Conservation (phyloP, 2,329 filamentous ascomycete species). For the Aspergillus aculeatus region DNA sequence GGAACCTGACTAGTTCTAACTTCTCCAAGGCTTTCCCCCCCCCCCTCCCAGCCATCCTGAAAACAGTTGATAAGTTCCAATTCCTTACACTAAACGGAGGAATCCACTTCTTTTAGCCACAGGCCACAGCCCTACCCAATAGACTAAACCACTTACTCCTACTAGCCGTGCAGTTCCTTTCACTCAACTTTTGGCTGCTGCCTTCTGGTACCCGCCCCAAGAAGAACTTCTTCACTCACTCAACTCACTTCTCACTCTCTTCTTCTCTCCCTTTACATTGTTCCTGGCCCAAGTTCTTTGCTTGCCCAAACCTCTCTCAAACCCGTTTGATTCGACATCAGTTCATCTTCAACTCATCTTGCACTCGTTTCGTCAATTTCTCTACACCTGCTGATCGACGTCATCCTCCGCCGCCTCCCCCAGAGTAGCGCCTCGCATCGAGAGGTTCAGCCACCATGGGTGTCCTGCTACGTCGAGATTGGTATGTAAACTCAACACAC, state of each 20-base stretch:
- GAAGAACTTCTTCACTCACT: slow-evolving; percentile 11
- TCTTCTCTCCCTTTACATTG: slow-evolving; percentile 11
- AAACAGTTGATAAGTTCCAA: slow-evolving; percentile 9
- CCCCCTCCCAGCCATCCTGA: slow-evolving; percentile 3
- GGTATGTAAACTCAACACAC: slow-evolving; percentile 16
- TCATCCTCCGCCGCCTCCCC: slow-evolving; percentile 17
- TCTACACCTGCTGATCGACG: slow-evolving; percentile 19
- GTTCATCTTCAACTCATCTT: not conserved
- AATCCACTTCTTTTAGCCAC: not conserved
- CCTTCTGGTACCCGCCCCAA: slow-evolving; percentile 16
- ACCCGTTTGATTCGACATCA: not conserved
- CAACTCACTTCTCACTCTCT: not conserved
- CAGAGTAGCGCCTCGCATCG: slow-evolving; percentile 10
- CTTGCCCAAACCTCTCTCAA: not conserved
- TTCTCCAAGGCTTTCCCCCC: not conserved
- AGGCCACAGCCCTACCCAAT: slow-evolving; percentile 9
- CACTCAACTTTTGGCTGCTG: slow-evolving; percentile 18
- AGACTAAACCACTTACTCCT: not conserved
- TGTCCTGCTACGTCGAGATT: slow-evolving; percentile 17
- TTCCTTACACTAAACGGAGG: not conserved
- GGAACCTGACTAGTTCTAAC: no score
- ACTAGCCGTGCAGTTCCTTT: slow-evolving; percentile 12
- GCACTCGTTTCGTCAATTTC: not conserved
- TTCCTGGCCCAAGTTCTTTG: slow-evolving; percentile 11
- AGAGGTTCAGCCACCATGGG: slow-evolving; percentile 19